Percentiles rank a stretch among this genome's conserved stretches.
Conservation (phyloP, 306 rosid species). For the Trifolium subterraneum region DNA sequence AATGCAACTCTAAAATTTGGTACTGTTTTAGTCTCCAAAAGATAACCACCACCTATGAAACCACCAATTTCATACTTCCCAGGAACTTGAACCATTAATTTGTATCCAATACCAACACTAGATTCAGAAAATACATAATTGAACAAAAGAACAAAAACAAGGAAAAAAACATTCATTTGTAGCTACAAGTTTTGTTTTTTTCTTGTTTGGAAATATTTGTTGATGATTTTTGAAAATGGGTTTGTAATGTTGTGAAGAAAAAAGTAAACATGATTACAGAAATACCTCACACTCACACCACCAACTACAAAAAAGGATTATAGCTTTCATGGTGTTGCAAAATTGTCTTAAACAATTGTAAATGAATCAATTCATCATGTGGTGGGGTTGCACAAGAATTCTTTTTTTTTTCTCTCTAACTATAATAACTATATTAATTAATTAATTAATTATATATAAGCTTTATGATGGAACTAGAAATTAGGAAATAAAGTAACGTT, state of each 20-base stretch:
- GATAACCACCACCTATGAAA: conserved; percentile 70
- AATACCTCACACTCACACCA: conserved; percentile 53
- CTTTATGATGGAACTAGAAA: conserved; percentile 17
- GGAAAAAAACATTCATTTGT: conserved; percentile 62
- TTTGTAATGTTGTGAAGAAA: conserved; percentile 43
- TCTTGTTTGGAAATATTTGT: conserved; percentile 19
- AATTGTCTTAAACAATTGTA: conserved; percentile 36
- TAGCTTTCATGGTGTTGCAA: conserved; percentile 51
- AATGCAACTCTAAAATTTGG: conserved; percentile 76
- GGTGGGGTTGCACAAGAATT: conserved; percentile 43
- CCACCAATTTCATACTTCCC: conserved; percentile 53
- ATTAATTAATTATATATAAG: no score
- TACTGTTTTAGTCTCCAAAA: conserved; percentile 47
- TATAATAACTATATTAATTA: neutral
- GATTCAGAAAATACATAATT: conserved; percentile 53
- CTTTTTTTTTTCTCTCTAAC: neutral
- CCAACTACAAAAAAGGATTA: conserved; percentile 57
- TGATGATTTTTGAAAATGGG: conserved; percentile 46
- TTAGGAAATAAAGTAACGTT: conserved; percentile 39
- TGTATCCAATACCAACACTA: conserved; percentile 54
- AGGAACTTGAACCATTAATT: conserved; percentile 63
- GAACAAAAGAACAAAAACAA: conserved; percentile 51
- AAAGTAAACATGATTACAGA: conserved; percentile 51
- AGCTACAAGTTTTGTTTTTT: neutral
- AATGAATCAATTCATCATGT: conserved; percentile 33